Evolutionary conservation across 2,329 filamentous ascomycete genomes (phyloP), one percentile per base, ranked within the genome.

Genomic region (Alternaria metachromatica): DNA sequence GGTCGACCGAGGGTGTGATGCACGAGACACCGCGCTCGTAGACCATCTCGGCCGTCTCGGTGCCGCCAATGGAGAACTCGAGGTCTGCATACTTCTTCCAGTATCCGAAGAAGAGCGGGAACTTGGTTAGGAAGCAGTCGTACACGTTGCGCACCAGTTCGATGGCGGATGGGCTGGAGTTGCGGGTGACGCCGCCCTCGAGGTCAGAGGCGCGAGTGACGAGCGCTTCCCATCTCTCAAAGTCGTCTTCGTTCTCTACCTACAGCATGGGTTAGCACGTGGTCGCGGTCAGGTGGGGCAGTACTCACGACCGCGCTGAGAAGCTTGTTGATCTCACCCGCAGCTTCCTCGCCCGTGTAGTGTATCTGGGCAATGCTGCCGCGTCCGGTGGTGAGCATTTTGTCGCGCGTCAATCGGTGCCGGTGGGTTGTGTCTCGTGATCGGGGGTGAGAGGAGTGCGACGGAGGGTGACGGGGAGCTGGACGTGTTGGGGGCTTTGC

Each of bases 61-160:
- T 96, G 18, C 96, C 96, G 5, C 94, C 94, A 69, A 99, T 97
- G 55, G 94, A 94, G 83, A 99, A 99, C 78, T 99, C 96, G 68
- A 97, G 87, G 76, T 98, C 95, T 76, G 96, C 96, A 86, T 98
- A 99, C 80, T 97, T 98, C 85, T 98, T 98, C 96, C 96, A 99
- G 84, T 98, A 99, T 56, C 95, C 96, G 76, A 98, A 99, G 43
- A 98, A 88, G 11, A 98, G 87, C 3, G 96, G 96, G 70, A 97
- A 99, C 78, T 97, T 97, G 65, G 92, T 88, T 21, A 99, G 90
- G 77, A 99, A 96, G 51, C 92, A 89, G 80, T 99, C 94, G 84
- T 97, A 98, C 66, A 92, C 89, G 80, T 92, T 89, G 81, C 96
- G 91, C 60, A 94, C 91, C 11, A 93, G 90, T 20, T 93, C 90